Conservation (phyloP, 805 yeast species). For the Kodamaea neixiangensis region DNA sequence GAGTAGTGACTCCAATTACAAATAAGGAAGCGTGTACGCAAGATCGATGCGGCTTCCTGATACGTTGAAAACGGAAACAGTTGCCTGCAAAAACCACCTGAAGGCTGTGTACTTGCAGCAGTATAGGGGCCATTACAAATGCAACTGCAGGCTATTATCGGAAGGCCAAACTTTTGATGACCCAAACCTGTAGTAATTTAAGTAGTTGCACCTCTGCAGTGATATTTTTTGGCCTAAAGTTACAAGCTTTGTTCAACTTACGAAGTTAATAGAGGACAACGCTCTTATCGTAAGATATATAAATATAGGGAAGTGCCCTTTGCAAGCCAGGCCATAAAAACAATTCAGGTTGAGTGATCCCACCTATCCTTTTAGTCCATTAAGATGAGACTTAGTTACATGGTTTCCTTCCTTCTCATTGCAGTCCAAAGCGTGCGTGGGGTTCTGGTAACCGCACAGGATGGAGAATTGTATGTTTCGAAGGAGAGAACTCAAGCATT, state of each 20-base stretch:
- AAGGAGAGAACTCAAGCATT: conserved; percentile 7
- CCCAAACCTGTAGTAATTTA: background rate
- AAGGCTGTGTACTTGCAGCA: background rate
- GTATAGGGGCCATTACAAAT: background rate
- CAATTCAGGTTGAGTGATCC: background rate
- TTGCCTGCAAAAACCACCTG: background rate
- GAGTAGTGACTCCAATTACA: background rate
- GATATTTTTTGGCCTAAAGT: background rate
- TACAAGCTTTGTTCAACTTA: background rate
- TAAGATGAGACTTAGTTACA: background rate
- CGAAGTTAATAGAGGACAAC: conserved; percentile 2
- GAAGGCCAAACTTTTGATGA: background rate
- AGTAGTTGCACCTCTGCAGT: background rate
- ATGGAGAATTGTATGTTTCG: conserved; percentile 8
- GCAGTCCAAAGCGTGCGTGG: conserved; percentile 1
- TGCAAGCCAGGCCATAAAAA: background rate
- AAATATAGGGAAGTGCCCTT: background rate
- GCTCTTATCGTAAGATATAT: conserved; percentile 1
- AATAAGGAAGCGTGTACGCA: background rate
- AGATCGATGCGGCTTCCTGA: background rate
- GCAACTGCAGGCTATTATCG: background rate
- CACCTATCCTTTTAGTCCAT: background rate
- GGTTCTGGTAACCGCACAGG: conserved; percentile 1
- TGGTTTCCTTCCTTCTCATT: background rate
- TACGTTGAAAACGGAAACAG: too few species aligned